Percentiles rank a stretch among this genome's conserved stretches.
Conservation (phyloP, 140 eudicot species). For the Cichorium intybus region DNA sequence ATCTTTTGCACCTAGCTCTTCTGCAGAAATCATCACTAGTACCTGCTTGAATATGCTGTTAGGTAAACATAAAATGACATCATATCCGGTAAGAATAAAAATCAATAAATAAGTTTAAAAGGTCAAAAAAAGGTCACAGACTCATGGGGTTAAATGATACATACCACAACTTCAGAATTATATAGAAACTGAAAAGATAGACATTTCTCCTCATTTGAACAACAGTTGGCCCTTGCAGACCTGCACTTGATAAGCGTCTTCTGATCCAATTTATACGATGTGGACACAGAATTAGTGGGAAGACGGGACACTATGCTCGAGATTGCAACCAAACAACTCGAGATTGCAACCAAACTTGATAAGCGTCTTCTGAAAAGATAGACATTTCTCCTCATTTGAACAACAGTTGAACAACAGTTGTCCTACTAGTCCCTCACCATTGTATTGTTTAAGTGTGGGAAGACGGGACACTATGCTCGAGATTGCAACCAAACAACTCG, state of each 20-base stretch:
- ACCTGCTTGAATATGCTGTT: conserved; percentile 59
- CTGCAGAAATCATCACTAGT: conserved; percentile 69
- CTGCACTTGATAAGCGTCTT: conserved; percentile 25
- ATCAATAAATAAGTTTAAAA: not conserved
- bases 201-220: conserved; percentile 42
- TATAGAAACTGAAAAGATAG: conserved; percentile 55
- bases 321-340: too few relatives aligned
- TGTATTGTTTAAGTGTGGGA: too few relatives aligned
- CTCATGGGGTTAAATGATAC: too few relatives aligned
- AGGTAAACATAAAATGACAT: conserved; percentile 18
- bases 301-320: too few relatives aligned
- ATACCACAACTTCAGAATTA: too few relatives aligned
- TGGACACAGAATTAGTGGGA: conserved; percentile 6
- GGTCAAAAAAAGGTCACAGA: too few relatives aligned
- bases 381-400: conserved; percentile 41
- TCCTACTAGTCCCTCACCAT: too few relatives aligned
- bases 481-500: too few relatives aligned
- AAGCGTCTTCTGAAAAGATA: conserved; percentile 65
- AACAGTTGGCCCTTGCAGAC: conserved; percentile 23
- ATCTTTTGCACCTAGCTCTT: conserved; percentile 69
- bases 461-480: too few relatives aligned
- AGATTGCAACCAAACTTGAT: too few relatives aligned
- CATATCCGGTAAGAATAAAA: not conserved
- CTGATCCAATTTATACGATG: not conserved
- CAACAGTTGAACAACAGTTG: too few relatives aligned